Evolutionary conservation across 306 rosid species (phyloP).

Genomic region (Dalbergia oliveri): DNA sequence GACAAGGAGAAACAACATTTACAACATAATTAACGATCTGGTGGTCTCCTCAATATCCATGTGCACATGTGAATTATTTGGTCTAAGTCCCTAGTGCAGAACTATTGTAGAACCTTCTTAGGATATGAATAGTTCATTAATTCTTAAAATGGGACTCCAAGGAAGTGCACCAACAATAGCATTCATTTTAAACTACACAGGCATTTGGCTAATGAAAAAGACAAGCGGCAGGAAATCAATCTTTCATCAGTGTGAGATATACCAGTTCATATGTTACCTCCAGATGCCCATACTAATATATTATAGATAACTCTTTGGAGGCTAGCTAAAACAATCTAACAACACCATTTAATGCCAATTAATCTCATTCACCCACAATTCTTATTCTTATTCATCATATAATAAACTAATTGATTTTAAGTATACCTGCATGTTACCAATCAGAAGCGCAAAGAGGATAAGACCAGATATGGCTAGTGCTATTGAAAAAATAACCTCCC

Average conservation of each 20-base stretch:
- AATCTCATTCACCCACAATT: neutral
- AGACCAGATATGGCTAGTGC: conserved; percentile 80
- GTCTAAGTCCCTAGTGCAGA: neutral
- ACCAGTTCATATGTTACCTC: conserved; percentile 5
- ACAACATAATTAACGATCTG: neutral
- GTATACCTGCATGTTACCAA: conserved; percentile 95
- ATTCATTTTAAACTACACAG: conserved; percentile 21
- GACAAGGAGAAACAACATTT: conserved; percentile 24
- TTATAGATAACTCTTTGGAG: neutral
- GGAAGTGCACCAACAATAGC: neutral
- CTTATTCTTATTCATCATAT: neutral
- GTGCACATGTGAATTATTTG: conserved; percentile 10
- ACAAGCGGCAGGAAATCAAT: neutral
- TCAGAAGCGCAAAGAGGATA: conserved; percentile 91
- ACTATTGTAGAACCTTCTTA: conserved; percentile 12
- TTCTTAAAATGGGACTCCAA: neutral
- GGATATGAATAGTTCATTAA: conserved; percentile 7
- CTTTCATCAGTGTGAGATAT: neutral
- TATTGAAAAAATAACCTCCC: conserved; percentile 86
- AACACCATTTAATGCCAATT: conserved; percentile 9
- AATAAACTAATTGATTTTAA: conserved; percentile 17
- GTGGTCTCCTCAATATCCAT: neutral
- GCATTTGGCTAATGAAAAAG: neutral
- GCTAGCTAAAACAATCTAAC: conserved; percentile 19
- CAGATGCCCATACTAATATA: conserved; percentile 10